These are phyloP conservation scores for Fusarium aywerte DNA, from an alignment of 2,329 filamentous ascomycete genomes.

Conservation along the genomic window DNA sequence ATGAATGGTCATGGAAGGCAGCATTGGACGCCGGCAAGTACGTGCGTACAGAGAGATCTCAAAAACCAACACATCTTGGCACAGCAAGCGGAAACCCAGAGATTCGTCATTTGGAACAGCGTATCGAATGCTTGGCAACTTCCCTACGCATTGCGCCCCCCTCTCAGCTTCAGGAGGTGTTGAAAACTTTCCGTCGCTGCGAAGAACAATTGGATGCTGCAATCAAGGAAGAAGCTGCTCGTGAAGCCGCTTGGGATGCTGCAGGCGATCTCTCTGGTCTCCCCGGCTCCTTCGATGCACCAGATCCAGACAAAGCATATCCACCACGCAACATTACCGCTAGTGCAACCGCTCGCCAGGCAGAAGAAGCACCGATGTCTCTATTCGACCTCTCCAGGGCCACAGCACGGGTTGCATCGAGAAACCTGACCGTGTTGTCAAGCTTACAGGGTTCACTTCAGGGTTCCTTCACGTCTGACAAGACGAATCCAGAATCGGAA, in stretches of 20 bases:
- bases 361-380: slow-evolving; percentile 71
- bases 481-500: slow-evolving; percentile 27
- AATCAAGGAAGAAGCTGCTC: slow-evolving; percentile 72
- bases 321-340: slow-evolving; percentile 50
- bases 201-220: slow-evolving; percentile 79
- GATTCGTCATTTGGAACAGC: slow-evolving; percentile 80
- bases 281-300: slow-evolving; percentile 64
- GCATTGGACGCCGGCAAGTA: slow-evolving; percentile 83
- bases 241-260: slow-evolving; percentile 77
- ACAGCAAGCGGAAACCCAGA: slow-evolving; percentile 68
- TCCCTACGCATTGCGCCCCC: slow-evolving; percentile 79
- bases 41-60: slow-evolving; percentile 64
- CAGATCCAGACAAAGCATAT: slow-evolving; percentile 41
- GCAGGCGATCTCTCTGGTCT: slow-evolving; percentile 68
- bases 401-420: slow-evolving; percentile 67
- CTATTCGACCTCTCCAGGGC: slow-evolving; percentile 72
- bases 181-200: slow-evolving; percentile 79
- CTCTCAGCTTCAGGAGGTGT: slow-evolving; percentile 75
- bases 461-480: slow-evolving; percentile 28
- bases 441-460: slow-evolving; percentile 56
- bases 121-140: slow-evolving; percentile 81
- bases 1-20: slow-evolving; percentile 82
- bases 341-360: slow-evolving; percentile 50
- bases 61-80: slow-evolving; percentile 68
- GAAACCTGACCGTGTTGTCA: slow-evolving; percentile 67